Evolutionary conservation across 2,329 filamentous ascomycete genomes (phyloP).

Genomic region (Elsinoe perseae): DNA sequence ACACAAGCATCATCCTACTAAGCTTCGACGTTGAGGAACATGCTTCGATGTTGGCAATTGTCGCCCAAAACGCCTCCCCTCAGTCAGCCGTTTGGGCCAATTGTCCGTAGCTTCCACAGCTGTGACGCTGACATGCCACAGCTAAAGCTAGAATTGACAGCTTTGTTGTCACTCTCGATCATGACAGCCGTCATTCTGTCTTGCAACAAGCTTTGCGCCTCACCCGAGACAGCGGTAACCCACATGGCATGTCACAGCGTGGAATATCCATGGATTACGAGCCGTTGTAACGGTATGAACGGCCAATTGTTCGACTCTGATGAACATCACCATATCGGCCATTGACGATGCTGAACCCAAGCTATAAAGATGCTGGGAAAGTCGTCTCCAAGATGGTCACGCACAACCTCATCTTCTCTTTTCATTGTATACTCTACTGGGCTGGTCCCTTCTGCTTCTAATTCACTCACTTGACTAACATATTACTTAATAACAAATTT

Average conservation of each 20-base stretch:
- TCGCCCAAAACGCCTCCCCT: too few relatives aligned
- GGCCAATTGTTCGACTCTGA: constrained; percentile 7
- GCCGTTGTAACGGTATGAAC: not conserved
- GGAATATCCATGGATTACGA: not conserved
- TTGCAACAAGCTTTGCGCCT: not conserved
- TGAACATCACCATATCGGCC: not conserved
- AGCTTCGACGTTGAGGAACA: not conserved
- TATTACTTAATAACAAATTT: not conserved
- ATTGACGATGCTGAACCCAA: not conserved
- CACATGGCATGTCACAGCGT: constrained; percentile 1
- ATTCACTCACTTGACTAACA: not conserved
- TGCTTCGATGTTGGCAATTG: too few relatives aligned
- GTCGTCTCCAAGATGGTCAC: not conserved
- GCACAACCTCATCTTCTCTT: constrained; percentile 6
- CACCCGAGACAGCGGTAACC: not conserved
- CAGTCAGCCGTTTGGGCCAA: not conserved
- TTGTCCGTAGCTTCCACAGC: too few relatives aligned
- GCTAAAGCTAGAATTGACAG: not conserved
- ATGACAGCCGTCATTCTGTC: not conserved
- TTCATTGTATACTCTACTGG: constrained; percentile 5
- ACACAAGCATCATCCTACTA: not conserved
- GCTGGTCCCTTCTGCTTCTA: constrained; percentile 10
- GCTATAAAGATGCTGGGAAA: not conserved
- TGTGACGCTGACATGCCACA: not conserved
- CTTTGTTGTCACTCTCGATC: not conserved